Evolutionary conservation across 2,329 filamentous ascomycete genomes (phyloP).

Genomic region (Chalaropsis thielavioides): DNA sequence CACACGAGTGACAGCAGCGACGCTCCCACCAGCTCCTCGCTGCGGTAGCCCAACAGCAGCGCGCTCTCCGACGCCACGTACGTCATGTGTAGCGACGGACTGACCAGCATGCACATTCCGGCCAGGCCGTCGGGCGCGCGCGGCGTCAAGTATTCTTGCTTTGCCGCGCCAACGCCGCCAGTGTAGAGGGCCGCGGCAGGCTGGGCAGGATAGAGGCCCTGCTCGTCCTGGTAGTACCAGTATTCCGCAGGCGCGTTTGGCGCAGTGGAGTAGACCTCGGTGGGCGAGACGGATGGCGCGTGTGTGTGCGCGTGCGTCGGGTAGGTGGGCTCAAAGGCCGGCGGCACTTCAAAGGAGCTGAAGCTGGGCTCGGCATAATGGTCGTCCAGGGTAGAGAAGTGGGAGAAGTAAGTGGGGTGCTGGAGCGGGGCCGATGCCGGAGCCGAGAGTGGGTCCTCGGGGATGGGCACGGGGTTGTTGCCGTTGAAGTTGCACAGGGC

Average conservation of each 20-base stretch:
- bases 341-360: not conserved
- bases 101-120: constrained; percentile 68
- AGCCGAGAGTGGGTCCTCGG: not conserved
- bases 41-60: constrained; percentile 58
- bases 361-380: not conserved
- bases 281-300: not conserved
- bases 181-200: not conserved
- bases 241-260: constrained; percentile 26
- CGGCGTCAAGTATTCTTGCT: not conserved
- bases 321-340: not conserved
- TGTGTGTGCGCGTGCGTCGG: not conserved
- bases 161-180: not conserved
- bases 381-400: not conserved
- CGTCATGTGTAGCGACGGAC: constrained; percentile 66
- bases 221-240: constrained; percentile 24
- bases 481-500: constrained; percentile 13
- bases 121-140: not conserved
- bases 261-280: not conserved
- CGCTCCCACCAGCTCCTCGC: constrained; percentile 54
- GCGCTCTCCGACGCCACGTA: constrained; percentile 74
- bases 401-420: not conserved
- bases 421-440: not conserved
- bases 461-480: constrained; percentile 26
- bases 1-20: constrained; percentile 76
- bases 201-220: constrained; percentile 42